Evolutionary conservation across 805 yeast genomes (phyloP).

Genomic region (Saturnispora dispora): DNA sequence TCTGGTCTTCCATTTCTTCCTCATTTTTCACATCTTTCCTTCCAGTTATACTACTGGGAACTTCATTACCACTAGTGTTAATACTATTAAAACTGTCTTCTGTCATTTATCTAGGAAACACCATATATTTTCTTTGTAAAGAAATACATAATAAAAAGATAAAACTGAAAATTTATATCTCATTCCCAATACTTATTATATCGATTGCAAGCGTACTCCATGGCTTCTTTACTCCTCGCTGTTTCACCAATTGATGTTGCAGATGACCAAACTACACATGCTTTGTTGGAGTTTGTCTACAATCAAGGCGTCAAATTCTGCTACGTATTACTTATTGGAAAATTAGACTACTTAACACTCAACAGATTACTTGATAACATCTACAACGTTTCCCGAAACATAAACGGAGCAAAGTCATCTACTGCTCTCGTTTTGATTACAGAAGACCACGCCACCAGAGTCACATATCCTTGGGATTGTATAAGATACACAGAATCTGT

Average conservation of each 20-base stretch:
- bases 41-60: constrained; percentile 10
- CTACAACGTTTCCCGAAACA: background rate
- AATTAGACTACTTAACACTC: background rate
- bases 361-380: background rate
- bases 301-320: background rate
- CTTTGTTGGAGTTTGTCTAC: background rate
- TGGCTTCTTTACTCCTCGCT: background rate
- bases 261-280: background rate
- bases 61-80: background rate
- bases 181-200: background rate
- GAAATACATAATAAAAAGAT: background rate
- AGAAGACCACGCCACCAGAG: background rate
- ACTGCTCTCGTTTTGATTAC: constrained; percentile 1
- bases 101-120: background rate
- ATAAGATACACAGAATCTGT: background rate
- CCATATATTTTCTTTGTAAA: background rate
- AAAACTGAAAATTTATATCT: background rate
- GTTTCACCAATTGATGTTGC: background rate
- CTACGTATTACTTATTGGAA: background rate
- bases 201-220: background rate
- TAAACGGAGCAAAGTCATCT: background rate
- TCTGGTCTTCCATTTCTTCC: constrained; percentile 17
- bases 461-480: background rate
- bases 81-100: background rate
- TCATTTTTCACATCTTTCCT: constrained; percentile 20